phyloP scores from a whole-genome alignment of 441 rosid species.

The Populus hybrid region DNA sequence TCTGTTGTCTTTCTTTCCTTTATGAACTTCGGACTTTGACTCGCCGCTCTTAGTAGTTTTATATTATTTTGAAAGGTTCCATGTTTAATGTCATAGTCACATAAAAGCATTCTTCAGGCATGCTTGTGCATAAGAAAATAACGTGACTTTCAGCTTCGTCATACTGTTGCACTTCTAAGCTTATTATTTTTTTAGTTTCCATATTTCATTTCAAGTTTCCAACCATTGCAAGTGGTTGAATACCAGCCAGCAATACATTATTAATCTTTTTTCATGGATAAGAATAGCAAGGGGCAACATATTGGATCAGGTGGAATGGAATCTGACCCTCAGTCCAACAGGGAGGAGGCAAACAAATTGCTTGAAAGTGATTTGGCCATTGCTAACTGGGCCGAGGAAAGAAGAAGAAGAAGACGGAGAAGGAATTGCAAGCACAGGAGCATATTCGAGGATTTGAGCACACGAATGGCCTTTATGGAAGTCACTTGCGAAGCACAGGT shows the following conservation, averaged over 20 bases:
- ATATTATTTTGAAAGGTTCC: not conserved
- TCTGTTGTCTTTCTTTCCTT: not conserved
- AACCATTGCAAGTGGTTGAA: not conserved
- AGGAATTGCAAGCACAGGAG: not conserved
- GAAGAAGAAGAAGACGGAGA: not conserved
- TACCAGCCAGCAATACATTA: not conserved
- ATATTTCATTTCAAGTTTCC: not conserved
- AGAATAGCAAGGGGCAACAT: not conserved
- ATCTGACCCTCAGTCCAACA: no score
- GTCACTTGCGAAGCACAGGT: not conserved
- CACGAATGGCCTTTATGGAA: not conserved
- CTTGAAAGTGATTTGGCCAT: no score
- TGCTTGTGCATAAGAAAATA: not conserved
- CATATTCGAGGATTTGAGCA: not conserved
- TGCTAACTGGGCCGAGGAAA: not conserved
- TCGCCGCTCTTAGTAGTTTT: not conserved
- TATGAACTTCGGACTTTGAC: not conserved
- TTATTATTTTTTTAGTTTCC: not conserved
- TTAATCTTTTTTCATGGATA: not conserved
- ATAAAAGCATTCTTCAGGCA: not conserved
- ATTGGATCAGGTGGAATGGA: not conserved
- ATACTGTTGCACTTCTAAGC: not conserved
- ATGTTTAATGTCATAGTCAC: not conserved
- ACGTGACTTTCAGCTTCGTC: not conserved
- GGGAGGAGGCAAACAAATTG: not conserved